Evolutionary conservation across 2,329 filamentous ascomycete species (phyloP), one percentile per base, ranked within the genome.

Genomic region (Alternaria sp.): DNA sequence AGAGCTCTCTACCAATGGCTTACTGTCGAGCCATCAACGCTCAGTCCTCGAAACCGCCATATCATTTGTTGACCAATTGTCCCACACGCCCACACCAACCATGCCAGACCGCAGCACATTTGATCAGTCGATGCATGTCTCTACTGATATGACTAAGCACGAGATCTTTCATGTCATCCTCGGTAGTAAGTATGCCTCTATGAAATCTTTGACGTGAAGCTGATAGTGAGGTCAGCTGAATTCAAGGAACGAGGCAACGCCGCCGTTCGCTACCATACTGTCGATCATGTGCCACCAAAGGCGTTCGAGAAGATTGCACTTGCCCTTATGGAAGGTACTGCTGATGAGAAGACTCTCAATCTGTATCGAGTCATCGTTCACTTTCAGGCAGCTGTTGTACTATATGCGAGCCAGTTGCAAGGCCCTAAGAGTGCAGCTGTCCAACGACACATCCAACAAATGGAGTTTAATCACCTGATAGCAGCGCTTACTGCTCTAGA

Each of bases 361-460:
- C 51, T 75, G 34, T 76, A 73, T 61, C 73, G 73, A 41, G 68
- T 77, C 14, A 68, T 75, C 28, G 64, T 76, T 14, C 74, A 76
- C 57, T 74, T 72, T 44, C 73, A 74, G 48, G 73, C 71, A 32
- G 66, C 66, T 5, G 63, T 71, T 2, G 59, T 73, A 18, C 57
- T 74, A 4, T 72, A 74, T 48, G 62, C 66, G 24, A 67, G 65
- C 42, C 70, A 73, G 42, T 22, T 74, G 32, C 60, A 71, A 57
- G 64, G 65, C 3, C 58, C 71, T 4, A 70, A 70, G 54, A 70
- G 66, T 43, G 51, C 60, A 36, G 64, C 59, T 28, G 65, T 75
- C 6, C 66, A 69, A 18, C 68, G 67, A 34, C 67, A 71, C 46
- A 65, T 76, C 26, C 67, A 66, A 36, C 66, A 72, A 49, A 63